Evolutionary conservation across 495 filamentous ascomycete genomes (phyloP).

Genomic region (Penicillium parvum): DNA sequence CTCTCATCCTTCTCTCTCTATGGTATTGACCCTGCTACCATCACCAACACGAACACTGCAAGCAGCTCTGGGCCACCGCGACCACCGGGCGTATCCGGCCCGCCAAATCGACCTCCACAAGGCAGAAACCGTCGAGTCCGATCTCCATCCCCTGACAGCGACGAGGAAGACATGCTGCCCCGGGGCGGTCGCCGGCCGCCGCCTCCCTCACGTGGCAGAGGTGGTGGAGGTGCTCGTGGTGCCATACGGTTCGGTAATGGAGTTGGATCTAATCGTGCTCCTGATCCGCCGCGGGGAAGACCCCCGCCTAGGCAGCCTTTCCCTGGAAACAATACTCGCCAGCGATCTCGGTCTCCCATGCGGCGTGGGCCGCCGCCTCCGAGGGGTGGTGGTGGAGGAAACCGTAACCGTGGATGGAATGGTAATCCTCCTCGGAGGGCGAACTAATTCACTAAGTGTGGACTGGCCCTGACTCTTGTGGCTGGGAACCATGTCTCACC

Average conservation of each 20-base stretch:
- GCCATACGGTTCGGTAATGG: slow-evolving; percentile 27
- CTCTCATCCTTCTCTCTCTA: slow-evolving; percentile 35
- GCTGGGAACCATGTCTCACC: neutral
- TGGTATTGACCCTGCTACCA: slow-evolving; percentile 30
- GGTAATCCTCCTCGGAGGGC: slow-evolving; percentile 3
- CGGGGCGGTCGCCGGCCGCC: slow-evolving; percentile 17
- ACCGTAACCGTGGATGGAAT: slow-evolving; percentile 2
- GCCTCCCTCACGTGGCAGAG: slow-evolving; percentile 18
- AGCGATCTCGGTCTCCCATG: no score
- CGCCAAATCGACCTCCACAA: slow-evolving; percentile 11
- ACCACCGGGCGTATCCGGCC: no score
- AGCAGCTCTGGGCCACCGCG: no score
- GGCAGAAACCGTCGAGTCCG: slow-evolving; percentile 9
- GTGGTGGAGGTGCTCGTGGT: no score
- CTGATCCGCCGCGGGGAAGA: slow-evolving; percentile 5
- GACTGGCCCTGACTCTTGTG: neutral
- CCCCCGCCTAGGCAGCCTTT: slow-evolving; percentile 3
- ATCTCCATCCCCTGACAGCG: slow-evolving; percentile 6
- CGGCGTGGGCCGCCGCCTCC: slow-evolving; percentile 12
- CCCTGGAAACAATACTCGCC: no score
- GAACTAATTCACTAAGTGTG: neutral
- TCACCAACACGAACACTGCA: slow-evolving; percentile 34
- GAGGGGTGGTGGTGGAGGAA: slow-evolving; percentile 10
- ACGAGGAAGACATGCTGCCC: slow-evolving; percentile 14
- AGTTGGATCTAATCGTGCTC: neutral